phyloP scores from a whole-genome alignment of 805 yeast species.

The Starmera caribaea region DNA sequence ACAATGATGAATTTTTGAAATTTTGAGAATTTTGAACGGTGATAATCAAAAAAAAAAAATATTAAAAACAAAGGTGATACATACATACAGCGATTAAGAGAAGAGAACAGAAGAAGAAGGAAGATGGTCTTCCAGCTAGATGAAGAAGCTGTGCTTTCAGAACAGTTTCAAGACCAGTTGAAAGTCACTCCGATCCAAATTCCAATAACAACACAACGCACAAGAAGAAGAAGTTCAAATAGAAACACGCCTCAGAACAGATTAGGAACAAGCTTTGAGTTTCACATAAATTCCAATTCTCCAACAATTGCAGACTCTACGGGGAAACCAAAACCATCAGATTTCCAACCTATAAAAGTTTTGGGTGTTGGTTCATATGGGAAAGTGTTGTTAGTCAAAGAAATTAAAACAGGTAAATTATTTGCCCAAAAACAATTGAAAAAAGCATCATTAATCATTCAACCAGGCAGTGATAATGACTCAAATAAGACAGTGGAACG shows the following conservation, averaged over 20 bases:
- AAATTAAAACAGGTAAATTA: slow-evolving; percentile 47
- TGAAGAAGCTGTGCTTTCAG: slow-evolving; percentile 13
- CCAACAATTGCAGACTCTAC: too few species aligned
- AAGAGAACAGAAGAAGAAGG: not conserved
- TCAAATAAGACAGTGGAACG: slow-evolving; percentile 47
- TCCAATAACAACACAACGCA: slow-evolving; percentile 7
- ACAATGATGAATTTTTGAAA: too few species aligned
- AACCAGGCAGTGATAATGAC: slow-evolving; percentile 9
- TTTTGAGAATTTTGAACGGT: too few species aligned
- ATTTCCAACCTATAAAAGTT: slow-evolving; percentile 68
- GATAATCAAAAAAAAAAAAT: too few species aligned
- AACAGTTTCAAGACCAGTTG: slow-evolving; percentile 8
- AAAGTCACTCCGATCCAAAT: too few species aligned
- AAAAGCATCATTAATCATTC: slow-evolving; percentile 69
- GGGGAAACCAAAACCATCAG: slow-evolving; percentile 26
- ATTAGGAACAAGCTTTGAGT: slow-evolving; percentile 40
- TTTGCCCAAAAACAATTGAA: slow-evolving; percentile 83
- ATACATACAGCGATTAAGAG: too few species aligned
- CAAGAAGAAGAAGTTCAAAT: slow-evolving; percentile 16
- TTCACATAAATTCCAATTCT: slow-evolving; percentile 26
- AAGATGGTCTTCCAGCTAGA: slow-evolving; percentile 17
- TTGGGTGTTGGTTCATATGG: slow-evolving; percentile 88
- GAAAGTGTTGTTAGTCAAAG: slow-evolving; percentile 70
- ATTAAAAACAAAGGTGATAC: too few species aligned
- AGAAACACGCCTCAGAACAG: slow-evolving; percentile 19